Evolutionary conservation across 75 land plant species (phyloP), one percentile per base, ranked within the genome.

Genomic region (Pinus albicaulis): DNA sequence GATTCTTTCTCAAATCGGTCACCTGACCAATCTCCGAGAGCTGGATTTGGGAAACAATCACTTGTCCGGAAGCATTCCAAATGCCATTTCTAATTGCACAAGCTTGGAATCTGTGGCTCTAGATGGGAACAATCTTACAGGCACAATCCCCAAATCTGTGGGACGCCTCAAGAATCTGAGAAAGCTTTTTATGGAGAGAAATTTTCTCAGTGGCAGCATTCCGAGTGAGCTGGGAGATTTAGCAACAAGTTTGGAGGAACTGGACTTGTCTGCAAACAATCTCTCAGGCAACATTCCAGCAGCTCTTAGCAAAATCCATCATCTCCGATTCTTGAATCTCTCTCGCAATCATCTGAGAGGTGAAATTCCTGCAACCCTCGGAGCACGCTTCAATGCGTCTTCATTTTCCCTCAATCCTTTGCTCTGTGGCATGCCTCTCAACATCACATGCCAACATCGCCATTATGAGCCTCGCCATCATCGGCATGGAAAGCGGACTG

Each of bases 401-500:
- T 86, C 98, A 11, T 98, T 91, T 73, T 68, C 86, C 1, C 76
- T 62, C 44, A 98, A 98, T 58, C 76, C 41, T 1, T 23, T 55
- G 10, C 86, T 98, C 24, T 98, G 99, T 69, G 98, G 98, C 24
- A 59, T 76, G 65, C 98, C 99, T 20, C 72, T 86, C 19, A 57
- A 57, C 5, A 17, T 19, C 20, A 57, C 57, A 86, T 78, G 71
- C n/a, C 25, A 73, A 20, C 55, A 56, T 72, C 73, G 55, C 12
- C 15, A 48, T 53, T 1, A 44, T 7, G 8, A 7, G 2, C 52
- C 10, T 10, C 53, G 11, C 10, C 55, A 38, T 5, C 0, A 62
- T 25, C 74, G 71, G 53, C 82, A 64, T 62, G 84, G 64, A 57
- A 83, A 75, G 73, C 78, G 60, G 63, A 55, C 80, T 53, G 77